Conservation (phyloP, 75 land plant genomes). For the Larix kaempferi region DNA sequence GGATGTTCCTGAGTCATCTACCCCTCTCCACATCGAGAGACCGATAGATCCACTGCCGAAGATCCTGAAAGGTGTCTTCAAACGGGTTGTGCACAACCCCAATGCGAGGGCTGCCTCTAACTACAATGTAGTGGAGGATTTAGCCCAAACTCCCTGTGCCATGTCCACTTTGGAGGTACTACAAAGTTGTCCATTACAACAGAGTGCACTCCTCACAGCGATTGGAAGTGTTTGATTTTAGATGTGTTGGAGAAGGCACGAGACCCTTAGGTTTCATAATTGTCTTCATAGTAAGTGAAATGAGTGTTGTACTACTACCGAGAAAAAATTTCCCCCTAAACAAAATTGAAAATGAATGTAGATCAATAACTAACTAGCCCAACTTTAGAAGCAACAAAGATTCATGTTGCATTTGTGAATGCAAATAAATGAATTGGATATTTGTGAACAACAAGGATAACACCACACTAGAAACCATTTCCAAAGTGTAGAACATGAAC, state of each 20-base stretch:
- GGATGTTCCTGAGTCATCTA: too few relatives aligned
- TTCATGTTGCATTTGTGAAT: conserved; percentile 28
- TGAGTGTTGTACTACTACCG: conserved; percentile 25
- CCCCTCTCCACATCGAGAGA: too few relatives aligned
- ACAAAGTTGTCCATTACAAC: too few relatives aligned
- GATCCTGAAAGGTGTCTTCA: too few relatives aligned
- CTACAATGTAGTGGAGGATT: too few relatives aligned
- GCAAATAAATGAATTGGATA: conserved; percentile 48
- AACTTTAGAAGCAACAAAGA: conserved; percentile 67
- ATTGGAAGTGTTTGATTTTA: too few relatives aligned
- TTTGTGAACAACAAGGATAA: conserved; percentile 32
- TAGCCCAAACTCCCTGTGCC: too few relatives aligned
- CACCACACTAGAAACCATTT: conserved; percentile 44
- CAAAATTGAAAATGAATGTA: conserved; percentile 23
- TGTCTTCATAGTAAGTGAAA: conserved; percentile 19
- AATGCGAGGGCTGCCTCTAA: too few relatives aligned
- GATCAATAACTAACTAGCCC: conserved; percentile 67
- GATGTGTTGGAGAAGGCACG: conserved; percentile 8
- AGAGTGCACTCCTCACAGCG: too few relatives aligned
- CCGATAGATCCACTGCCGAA: too few relatives aligned
- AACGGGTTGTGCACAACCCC: too few relatives aligned
- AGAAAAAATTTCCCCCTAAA: conserved; percentile 25
- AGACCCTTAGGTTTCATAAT: not conserved
- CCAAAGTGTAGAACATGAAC: conserved; percentile 34
- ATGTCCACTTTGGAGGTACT: too few relatives aligned